Percentiles rank a stretch among this genome's conserved stretches.
These are phyloP conservation scores for Sarcodon aspratus DNA, from an alignment of 768 basidiomycete species.

Conservation along the genomic window DNA sequence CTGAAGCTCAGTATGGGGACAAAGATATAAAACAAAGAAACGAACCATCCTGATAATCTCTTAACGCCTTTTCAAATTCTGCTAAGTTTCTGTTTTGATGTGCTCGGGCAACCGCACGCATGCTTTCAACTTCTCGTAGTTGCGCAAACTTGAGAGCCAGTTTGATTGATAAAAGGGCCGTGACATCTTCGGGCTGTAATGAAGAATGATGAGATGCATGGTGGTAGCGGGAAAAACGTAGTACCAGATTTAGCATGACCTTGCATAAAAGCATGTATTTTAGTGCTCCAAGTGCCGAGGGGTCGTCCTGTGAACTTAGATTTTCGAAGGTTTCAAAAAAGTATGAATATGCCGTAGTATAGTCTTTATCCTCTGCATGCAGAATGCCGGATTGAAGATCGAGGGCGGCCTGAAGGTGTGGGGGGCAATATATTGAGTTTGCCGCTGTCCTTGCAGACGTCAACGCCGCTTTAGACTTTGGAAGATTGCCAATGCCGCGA, in stretches of 20 bases:
- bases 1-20: neutral
- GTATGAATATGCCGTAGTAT: constrained; percentile 93
- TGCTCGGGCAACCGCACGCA: constrained; percentile 92
- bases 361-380: constrained; percentile 96
- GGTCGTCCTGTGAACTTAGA: constrained; percentile 58
- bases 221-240: constrained; percentile 14
- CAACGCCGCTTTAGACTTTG: constrained; percentile 88
- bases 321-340: constrained; percentile 97
- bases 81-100: constrained; percentile 84
- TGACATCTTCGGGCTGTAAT: constrained; percentile 84
- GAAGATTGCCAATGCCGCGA: constrained; percentile 77
- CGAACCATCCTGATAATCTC: constrained; percentile 75
- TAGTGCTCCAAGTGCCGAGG: constrained; percentile 64
- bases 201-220: neutral
- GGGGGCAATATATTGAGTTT: constrained; percentile 90
- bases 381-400: constrained; percentile 72
- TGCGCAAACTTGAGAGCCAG: constrained; percentile 83
- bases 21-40: constrained; percentile 1
- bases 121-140: constrained; percentile 83
- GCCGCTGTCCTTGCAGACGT: constrained; percentile 90
- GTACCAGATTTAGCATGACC: constrained; percentile 90
- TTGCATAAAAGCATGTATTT: constrained; percentile 99
- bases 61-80: constrained; percentile 79
- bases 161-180: constrained; percentile 76
- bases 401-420: constrained; percentile 46